Percentiles rank a stretch among this genome's conserved stretches.
These are phyloP conservation scores for Penicillium corylophilum DNA, from an alignment of 2,329 filamentous ascomycete genomes.

Conservation along the genomic window DNA sequence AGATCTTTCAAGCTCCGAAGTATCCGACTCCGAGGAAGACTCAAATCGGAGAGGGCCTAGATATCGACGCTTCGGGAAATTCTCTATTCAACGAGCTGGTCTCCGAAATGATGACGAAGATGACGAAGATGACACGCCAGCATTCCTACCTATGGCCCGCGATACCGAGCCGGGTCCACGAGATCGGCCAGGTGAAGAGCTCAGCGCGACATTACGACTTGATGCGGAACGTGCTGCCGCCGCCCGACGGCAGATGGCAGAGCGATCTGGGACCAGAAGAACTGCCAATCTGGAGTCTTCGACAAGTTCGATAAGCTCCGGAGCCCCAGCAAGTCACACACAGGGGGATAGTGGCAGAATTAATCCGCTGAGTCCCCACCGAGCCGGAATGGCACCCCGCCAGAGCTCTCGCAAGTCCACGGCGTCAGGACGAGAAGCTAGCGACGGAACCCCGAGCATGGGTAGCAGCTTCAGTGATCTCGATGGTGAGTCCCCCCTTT, in stretches of 20 bases:
- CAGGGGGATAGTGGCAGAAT: conserved; percentile 20
- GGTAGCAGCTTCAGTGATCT: conserved; percentile 66
- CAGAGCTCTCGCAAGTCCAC: conserved; percentile 47
- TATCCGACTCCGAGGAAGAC: conserved; percentile 33
- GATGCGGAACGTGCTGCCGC: conserved; percentile 29
- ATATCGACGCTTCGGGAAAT: conserved; percentile 41
- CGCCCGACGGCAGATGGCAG: conserved; percentile 28
- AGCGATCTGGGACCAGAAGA: conserved; percentile 21
- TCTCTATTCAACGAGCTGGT: conserved; percentile 36
- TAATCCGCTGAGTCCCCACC: conserved; percentile 43
- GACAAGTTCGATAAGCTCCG: conserved; percentile 41
- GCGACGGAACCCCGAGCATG: conserved; percentile 60
- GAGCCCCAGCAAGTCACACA: conserved; percentile 26
- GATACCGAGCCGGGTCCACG: conserved; percentile 17
- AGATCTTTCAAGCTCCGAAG: conserved; percentile 32
- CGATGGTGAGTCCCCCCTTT: conserved; percentile 48
- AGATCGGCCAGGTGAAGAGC: conserved; percentile 32
- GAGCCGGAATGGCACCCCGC: conserved; percentile 50
- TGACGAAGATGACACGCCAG: conserved; percentile 47
- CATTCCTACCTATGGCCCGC: conserved; percentile 45
- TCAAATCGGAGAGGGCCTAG: conserved; percentile 24
- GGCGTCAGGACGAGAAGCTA: conserved; percentile 44
- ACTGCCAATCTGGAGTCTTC: conserved; percentile 30
- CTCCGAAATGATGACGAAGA: conserved; percentile 40
- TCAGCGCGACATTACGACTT: conserved; percentile 44